Conservation (phyloP, 805 yeast species). For the Pichia nakasei region DNA sequence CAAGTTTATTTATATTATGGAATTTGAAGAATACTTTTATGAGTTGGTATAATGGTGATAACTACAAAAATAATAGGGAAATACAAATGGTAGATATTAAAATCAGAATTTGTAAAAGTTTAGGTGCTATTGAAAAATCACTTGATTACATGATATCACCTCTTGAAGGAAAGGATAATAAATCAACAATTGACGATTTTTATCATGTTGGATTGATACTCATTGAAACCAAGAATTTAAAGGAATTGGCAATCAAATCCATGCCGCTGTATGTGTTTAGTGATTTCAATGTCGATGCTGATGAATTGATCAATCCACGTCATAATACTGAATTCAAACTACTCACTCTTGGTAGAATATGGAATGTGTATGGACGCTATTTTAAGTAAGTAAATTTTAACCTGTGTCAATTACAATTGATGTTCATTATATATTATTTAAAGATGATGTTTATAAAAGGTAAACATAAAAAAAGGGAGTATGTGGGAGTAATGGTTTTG, state of each 20-base stretch:
- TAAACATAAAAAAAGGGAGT: too few species aligned
- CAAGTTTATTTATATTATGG: constrained; percentile 55
- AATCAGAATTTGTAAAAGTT: constrained; percentile 3
- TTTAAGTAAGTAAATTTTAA: constrained; percentile 4
- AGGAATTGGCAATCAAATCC: constrained; percentile 37
- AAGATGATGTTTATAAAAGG: too few species aligned
- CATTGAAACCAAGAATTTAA: constrained; percentile 56
- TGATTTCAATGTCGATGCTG: constrained; percentile 59
- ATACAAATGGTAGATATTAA: background rate
- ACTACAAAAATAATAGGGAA: background rate
- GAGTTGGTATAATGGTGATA: constrained; percentile 9
- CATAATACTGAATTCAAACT: constrained; percentile 33
- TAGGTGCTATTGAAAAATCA: constrained; percentile 16
- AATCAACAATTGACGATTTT: constrained; percentile 12
- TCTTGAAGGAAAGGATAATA: background rate
- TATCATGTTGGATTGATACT: constrained; percentile 50
- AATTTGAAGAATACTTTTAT: constrained; percentile 28
- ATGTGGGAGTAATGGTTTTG: too few species aligned
- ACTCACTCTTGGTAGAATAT: constrained; percentile 45
- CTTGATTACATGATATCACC: constrained; percentile 12
- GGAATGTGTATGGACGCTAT: constrained; percentile 46
- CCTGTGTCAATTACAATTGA: too few species aligned
- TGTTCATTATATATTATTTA: too few species aligned
- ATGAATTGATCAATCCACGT: constrained; percentile 42
- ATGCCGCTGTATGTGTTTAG: constrained; percentile 40